Evolutionary conservation across 306 rosid genomes (phyloP), one percentile per base, ranked within the genome.

Genomic region (Dalbergia cultrata): DNA sequence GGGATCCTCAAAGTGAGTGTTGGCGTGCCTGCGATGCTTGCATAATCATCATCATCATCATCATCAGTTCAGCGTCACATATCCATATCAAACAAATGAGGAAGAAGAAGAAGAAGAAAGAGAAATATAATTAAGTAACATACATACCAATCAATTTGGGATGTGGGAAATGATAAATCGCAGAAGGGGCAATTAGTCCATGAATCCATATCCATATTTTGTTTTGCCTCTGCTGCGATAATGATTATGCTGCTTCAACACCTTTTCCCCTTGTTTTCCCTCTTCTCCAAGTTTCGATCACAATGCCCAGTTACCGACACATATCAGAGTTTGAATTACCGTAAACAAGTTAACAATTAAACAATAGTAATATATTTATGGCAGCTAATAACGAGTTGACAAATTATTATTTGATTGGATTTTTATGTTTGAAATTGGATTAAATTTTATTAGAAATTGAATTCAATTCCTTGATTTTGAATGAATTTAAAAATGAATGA

Each of bases 21-120:
- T 93, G 73, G 90, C 88, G 73, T 88, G 97, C 86, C 97, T 89
- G 90, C 75, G 70, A 10, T 47, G 16, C 19, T 54, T 80, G 74
- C 34, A 57, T 43, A 82, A 82, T 68, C 50, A 69, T 67, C 6
- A 64, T 56, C 33, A 82, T 68, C 50, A 69, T 67, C 6, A 64
- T 56, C 33, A 26, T 26, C 31, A 26, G 31, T 26, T 26, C 31
- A 60, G 34, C 31, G 34, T 58, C 16, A 5, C 35, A 58, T 22
- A 4, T 58, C 26, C 39, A 10, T 22, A 33, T 62, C 11, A 47
- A 68, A 3, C 7, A 26, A 26, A 26, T 17, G 58, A 18, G 11
- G 43, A 66, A 66, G 72, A 12, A 21, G 61, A 5, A 22, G 9
- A 26, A 31, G 31, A 26, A 47, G 53, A 3, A 74, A 5, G 8